A percentile compares a stretch with the other conserved stretches of the same genome.
Conservation (phyloP, 202 grass and related monocot genomes). For the Brachypodium distachyon region DNA sequence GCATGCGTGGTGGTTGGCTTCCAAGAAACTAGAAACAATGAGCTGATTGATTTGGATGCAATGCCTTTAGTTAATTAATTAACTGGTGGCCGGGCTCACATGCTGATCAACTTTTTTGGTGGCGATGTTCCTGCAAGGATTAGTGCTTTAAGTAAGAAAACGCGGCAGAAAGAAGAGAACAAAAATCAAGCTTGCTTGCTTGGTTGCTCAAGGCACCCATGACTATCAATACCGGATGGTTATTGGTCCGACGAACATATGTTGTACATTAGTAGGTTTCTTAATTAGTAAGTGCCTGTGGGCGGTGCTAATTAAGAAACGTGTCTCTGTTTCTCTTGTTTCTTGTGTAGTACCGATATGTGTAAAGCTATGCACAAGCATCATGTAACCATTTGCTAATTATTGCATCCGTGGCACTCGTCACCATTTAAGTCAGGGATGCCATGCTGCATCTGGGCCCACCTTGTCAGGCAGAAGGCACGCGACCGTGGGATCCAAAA, state of each 20-base stretch:
- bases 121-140: neutral
- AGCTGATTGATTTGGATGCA: neutral
- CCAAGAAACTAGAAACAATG: conserved; percentile 5
- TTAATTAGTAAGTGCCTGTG: neutral
- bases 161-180: neutral
- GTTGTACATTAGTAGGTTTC: neutral
- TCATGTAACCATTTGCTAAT: neutral
- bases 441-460: too few relatives aligned
- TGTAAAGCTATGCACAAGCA: too few relatives aligned
- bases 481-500: too few relatives aligned
- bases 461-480: too few relatives aligned
- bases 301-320: neutral
- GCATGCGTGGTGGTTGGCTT: conserved; percentile 16
- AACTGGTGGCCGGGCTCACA: neutral
- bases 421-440: too few relatives aligned
- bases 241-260: neutral
- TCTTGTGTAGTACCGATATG: neutral
- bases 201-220: neutral
- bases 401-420: too few relatives aligned
- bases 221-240: neutral
- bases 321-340: neutral
- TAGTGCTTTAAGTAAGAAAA: neutral
- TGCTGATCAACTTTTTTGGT: conserved; percentile 23
- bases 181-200: neutral
- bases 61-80: neutral